These are phyloP conservation scores for Exophiala oligosperma DNA, from an alignment of 2,329 filamentous ascomycete genomes.

Conservation along the genomic window DNA sequence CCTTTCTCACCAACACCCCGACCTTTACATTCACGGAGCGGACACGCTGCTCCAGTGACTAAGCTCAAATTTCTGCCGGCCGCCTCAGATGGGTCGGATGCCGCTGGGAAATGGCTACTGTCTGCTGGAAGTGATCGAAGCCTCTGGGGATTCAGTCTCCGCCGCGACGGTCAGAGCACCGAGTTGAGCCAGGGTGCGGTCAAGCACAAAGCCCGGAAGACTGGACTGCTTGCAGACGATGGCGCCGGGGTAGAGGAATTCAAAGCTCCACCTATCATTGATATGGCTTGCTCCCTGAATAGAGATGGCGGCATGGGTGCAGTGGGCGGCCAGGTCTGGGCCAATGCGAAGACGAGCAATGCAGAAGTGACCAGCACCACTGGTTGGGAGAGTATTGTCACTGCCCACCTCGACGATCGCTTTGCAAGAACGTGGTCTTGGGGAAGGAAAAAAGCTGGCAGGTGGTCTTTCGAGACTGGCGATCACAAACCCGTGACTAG, in stretches of 20 bases:
- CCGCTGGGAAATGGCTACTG: constrained; percentile 88
- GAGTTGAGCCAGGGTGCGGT: constrained; percentile 91
- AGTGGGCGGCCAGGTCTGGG: constrained; percentile 78
- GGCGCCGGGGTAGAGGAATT: constrained; percentile 48
- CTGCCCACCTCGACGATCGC: constrained; percentile 81
- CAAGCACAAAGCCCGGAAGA: constrained; percentile 84
- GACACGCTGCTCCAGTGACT: constrained; percentile 83
- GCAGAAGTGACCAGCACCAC: constrained; percentile 74
- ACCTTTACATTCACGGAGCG: constrained; percentile 80
- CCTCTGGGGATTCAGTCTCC: constrained; percentile 94
- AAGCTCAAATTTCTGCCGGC: constrained; percentile 82
- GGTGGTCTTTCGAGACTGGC: constrained; percentile 87
- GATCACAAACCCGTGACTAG: constrained; percentile 62
- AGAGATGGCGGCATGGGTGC: constrained; percentile 92
- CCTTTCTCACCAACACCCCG: constrained; percentile 86
- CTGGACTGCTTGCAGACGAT: constrained; percentile 27
- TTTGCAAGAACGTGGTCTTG: constrained; percentile 96
- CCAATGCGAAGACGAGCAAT: constrained; percentile 68
- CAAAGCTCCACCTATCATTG: constrained; percentile 89
- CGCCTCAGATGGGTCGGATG: constrained; percentile 84
- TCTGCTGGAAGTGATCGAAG: constrained; percentile 88
- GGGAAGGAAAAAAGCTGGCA: constrained; percentile 87
- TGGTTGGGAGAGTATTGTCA: constrained; percentile 96
- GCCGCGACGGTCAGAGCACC: constrained; percentile 88
- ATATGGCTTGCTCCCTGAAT: constrained; percentile 87